Evolutionary conservation across 805 yeast genomes (phyloP), one percentile per base, ranked within the genome.

Genomic region (Ogataea zsoltii): DNA sequence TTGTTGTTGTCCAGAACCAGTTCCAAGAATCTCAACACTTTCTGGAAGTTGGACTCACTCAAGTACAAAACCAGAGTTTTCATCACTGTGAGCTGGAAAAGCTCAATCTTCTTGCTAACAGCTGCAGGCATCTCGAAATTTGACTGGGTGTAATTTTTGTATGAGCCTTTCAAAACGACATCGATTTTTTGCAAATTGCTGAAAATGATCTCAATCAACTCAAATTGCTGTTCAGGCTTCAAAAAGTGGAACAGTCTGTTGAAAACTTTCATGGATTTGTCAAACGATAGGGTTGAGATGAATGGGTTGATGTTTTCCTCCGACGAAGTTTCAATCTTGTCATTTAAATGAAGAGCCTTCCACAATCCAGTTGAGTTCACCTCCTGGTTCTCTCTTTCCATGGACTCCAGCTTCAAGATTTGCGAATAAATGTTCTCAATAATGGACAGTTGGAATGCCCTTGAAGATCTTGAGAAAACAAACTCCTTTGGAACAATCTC

Each of bases 231-330:
- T 54, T 85, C 88, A 54, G 84, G 76, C 33, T 79, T 71, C 59
- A 92, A 74, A 65, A 90, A 88, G 60, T 88, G 86, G 73, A 89
- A 89, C 48, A 88, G 76, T 68, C 99, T 82, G 41, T 94, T 90
- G 70, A 92, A 82, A 30, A 89, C 77, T 66, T 89, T 91, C 72
- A 89, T 82, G 45, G 96, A 94, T 68, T 92, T 92, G 57, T 88
- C 88, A 61, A 84, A 86, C 21, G 87, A 80, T 53, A 92, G 75
- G 62, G 88, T 81, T 54, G 90, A 88, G 42, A 90, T 79, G 59
- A 91, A 91, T 31, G 96, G 94, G 60, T 85, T 85, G 23, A 81
- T 81, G 44, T 83, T 79, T 47, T 77, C 74, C n/a, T 76, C 72
- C n/a, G 66, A 67, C 3, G 68, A 66, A 9, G 70, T 66, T 39